Evolutionary conservation across 768 basidiomycete species (phyloP).

Genomic region (Pleurotus eryngii): DNA sequence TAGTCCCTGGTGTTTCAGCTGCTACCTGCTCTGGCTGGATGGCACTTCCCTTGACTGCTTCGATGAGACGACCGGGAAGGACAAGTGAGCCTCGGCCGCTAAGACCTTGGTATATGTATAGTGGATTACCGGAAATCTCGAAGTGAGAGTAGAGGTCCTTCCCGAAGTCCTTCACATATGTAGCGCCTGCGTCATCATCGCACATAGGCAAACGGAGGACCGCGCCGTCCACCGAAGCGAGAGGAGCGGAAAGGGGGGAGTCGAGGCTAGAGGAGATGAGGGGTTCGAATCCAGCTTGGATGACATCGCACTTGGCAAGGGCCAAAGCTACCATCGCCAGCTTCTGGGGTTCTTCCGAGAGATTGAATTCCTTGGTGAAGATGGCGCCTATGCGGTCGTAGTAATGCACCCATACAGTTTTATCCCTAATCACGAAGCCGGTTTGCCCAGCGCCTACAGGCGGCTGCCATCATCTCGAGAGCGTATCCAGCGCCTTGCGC

Average conservation of each 20-base stretch:
- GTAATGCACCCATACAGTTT: slow-evolving; percentile 20
- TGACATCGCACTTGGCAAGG: not conserved
- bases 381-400: slow-evolving; percentile 22
- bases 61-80: too few relatives aligned
- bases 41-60: not conserved
- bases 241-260: not conserved
- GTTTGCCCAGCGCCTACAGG: slow-evolving; percentile 16
- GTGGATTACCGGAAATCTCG: not conserved
- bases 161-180: not conserved
- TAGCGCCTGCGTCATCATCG: not conserved
- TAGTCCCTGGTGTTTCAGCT: not conserved
- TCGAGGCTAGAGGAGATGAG: slow-evolving; percentile 7
- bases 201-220: not conserved
- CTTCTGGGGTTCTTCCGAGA: slow-evolving; percentile 9
- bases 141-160: not conserved
- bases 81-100: slow-evolving; percentile 18
- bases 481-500: slow-evolving; percentile 12
- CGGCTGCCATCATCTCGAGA: slow-evolving; percentile 12
- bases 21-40: not conserved
- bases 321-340: slow-evolving; percentile 11
- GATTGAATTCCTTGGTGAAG: slow-evolving; percentile 16
- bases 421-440: slow-evolving; percentile 19
- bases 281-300: slow-evolving; percentile 15
- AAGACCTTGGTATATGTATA: slow-evolving; percentile 11
- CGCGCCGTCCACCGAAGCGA: not conserved